Percentiles rank a stretch among this genome's conserved stretches.
Conservation (phyloP, 202 grass and related monocot species). For the Schoenoplectus triqueter region DNA sequence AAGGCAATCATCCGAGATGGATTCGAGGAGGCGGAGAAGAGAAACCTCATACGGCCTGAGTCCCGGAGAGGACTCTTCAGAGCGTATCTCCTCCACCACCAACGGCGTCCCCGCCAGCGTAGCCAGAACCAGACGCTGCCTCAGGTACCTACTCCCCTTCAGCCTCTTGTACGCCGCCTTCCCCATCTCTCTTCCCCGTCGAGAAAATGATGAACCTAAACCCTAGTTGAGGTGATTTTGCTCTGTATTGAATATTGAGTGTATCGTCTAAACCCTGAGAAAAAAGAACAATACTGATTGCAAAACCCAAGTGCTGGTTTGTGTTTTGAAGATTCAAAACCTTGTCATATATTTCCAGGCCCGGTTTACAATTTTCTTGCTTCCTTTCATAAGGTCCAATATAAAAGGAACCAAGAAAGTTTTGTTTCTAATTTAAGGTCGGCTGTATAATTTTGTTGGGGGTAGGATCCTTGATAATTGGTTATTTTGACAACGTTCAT, state of each 20-base stretch:
- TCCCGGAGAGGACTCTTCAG: slow-evolving; percentile 64
- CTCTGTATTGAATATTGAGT: not conserved
- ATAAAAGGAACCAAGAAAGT: too few species aligned
- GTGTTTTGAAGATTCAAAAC: not conserved
- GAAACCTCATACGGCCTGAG: slow-evolving; percentile 80
- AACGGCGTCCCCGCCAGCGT: slow-evolving; percentile 64
- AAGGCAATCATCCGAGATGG: slow-evolving; percentile 71
- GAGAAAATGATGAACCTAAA: not conserved
- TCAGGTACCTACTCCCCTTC: slow-evolving; percentile 60
- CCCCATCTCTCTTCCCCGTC: slow-evolving; percentile 48
- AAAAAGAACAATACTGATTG: not conserved
- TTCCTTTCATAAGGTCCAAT: not conserved
- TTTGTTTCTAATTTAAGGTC: not conserved
- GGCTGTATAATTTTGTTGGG: not conserved
- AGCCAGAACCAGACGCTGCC: slow-evolving; percentile 81
- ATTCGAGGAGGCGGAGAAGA: slow-evolving; percentile 79
- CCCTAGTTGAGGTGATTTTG: not conserved
- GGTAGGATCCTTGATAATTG: too few species aligned
- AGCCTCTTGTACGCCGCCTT: slow-evolving; percentile 49
- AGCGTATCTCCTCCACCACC: slow-evolving; percentile 75
- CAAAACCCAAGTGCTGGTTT: not conserved
- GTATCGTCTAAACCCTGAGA: slow-evolving; percentile 14
- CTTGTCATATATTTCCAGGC: slow-evolving; percentile 3
- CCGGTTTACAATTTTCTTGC: not conserved
- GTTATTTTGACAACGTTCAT: too few species aligned